Evolutionary conservation across 1,284 basidiomycete genomes (phyloP).

Genomic region (Earliella scabrosa): DNA sequence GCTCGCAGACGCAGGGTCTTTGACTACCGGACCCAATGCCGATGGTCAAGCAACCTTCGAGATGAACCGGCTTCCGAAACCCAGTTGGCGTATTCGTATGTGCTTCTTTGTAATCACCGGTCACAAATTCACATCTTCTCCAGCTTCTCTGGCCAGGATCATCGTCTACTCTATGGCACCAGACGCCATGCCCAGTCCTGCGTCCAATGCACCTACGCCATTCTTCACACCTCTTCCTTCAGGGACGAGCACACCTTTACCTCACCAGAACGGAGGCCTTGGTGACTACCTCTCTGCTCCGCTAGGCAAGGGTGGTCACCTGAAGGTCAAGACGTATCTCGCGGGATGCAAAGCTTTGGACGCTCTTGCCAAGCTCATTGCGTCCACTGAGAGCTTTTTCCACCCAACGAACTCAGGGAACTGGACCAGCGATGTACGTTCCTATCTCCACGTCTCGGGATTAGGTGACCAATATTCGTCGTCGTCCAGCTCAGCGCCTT

Average conservation of each 20-base stretch:
- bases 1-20: conserved; percentile 70
- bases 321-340: conserved; percentile 63
- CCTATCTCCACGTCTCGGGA: too few species aligned
- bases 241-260: conserved; percentile 60
- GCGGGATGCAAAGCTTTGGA: conserved; percentile 89
- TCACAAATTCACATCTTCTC: background rate
- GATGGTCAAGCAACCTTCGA: conserved; percentile 72
- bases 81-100: conserved; percentile 71
- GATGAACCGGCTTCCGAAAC: conserved; percentile 65
- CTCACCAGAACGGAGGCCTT: conserved; percentile 45
- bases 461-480: too few species aligned
- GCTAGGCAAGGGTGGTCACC: conserved; percentile 44
- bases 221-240: conserved; percentile 68
- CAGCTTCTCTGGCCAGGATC: conserved; percentile 83
- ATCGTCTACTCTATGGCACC: conserved; percentile 91
- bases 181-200: conserved; percentile 67
- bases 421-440: conserved; percentile 70
- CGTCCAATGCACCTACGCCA: conserved; percentile 57
- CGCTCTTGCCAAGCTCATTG: conserved; percentile 82
- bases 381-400: conserved; percentile 89
- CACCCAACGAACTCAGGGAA: conserved; percentile 79
- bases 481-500: conserved; percentile 71
- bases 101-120: conserved; percentile 13
- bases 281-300: conserved; percentile 69
- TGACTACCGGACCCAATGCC: conserved; percentile 72